Evolutionary conservation across 2,329 filamentous ascomycete genomes (phyloP).

Genomic region (Daldinia sp.): DNA sequence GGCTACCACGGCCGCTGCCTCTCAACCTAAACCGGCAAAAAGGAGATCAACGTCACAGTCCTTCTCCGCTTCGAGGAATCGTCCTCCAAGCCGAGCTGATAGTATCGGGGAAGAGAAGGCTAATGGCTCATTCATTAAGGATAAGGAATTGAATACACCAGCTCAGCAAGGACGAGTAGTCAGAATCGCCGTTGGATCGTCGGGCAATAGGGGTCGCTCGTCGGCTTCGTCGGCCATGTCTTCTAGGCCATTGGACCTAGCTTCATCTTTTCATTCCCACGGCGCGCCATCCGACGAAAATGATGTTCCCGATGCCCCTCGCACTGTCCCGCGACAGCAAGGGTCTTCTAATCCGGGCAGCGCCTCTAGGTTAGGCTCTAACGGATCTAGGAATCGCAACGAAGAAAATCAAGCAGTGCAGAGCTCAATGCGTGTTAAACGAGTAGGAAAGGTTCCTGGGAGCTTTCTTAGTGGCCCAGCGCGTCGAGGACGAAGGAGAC

Average conservation of each 20-base stretch:
- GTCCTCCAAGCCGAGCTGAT: constrained; percentile 52
- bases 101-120: constrained; percentile 53
- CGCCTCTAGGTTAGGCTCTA: constrained; percentile 61
- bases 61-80: constrained; percentile 51
- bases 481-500: constrained; percentile 73
- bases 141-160: constrained; percentile 62
- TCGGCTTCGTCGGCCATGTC: constrained; percentile 49
- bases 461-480: constrained; percentile 83
- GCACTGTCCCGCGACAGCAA: constrained; percentile 59
- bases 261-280: constrained; percentile 49
- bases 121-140: constrained; percentile 45
- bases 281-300: constrained; percentile 48
- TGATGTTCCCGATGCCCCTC: constrained; percentile 58
- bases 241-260: constrained; percentile 46
- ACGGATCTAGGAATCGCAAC: constrained; percentile 58
- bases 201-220: constrained; percentile 53
- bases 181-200: constrained; percentile 62
- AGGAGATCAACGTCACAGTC: constrained; percentile 63
- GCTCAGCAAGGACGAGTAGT: constrained; percentile 61
- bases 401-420: constrained; percentile 73
- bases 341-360: constrained; percentile 59
- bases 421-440: constrained; percentile 79
- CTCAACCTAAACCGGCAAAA: constrained; percentile 49
- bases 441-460: constrained; percentile 77
- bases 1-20: constrained; percentile 36